Conservation (phyloP, 768 basidiomycete genomes). For the Lactifluus rugatus region DNA sequence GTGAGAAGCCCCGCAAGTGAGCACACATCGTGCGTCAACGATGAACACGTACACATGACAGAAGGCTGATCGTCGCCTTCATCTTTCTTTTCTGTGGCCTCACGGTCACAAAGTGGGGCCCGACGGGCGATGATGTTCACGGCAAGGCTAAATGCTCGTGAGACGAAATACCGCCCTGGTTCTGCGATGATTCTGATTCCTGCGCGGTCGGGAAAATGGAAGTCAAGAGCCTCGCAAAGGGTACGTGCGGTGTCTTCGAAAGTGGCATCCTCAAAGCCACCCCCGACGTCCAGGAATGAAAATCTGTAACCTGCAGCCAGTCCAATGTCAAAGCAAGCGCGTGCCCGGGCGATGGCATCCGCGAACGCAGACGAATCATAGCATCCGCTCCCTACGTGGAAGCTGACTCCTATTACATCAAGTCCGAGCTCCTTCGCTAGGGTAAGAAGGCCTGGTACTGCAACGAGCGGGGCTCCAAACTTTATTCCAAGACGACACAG, state of each 20-base stretch:
- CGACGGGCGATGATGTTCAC: conserved; percentile 89
- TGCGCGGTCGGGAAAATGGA: conserved; percentile 66
- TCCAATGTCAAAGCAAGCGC: conserved; percentile 82
- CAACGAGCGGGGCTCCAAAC: conserved; percentile 83
- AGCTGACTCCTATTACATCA: conserved; percentile 89
- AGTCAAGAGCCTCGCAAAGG: conserved; percentile 58
- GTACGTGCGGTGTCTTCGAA: conserved; percentile 74
- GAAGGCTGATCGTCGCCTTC: conserved; percentile 35
- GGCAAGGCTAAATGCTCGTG: conserved; percentile 85
- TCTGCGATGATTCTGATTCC: conserved; percentile 84
- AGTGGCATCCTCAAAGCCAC: conserved; percentile 85
- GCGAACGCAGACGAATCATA: conserved; percentile 86
- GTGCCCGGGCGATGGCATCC: conserved; percentile 80
- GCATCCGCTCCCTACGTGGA: conserved; percentile 97
- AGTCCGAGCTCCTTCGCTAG: conserved; percentile 72
- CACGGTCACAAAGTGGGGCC: conserved; percentile 37
- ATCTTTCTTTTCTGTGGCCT: conserved; percentile 22
- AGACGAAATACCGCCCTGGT: conserved; percentile 91
- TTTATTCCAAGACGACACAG: conserved; percentile 91
- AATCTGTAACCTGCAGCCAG: conserved; percentile 72
- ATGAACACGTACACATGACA: conserved; percentile 78
- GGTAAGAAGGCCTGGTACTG: conserved; percentile 68
- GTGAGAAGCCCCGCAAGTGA: neutral
- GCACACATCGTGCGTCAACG: neutral
- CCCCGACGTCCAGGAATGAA: conserved; percentile 83